Base-by-base conservation (phyloP, 805 yeast genomes). In the Candida sakaeoensis region DNA sequence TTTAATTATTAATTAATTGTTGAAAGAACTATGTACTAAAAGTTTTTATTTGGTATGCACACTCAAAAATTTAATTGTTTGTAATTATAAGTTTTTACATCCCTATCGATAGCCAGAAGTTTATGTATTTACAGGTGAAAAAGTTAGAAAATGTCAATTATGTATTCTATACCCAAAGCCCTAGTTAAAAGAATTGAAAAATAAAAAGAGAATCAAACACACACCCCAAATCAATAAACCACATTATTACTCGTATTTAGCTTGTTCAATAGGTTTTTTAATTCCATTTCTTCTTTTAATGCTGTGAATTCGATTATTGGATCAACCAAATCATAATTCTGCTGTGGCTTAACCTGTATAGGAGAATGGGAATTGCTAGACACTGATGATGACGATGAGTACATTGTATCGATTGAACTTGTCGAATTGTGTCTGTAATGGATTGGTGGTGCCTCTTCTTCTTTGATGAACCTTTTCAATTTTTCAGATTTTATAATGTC, bases 281-380 rank as follows among this genome's bases (percentile, higher is more conserved):
- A 57, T 42, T 59, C 58, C 26, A 51, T 49, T 42, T 63, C 67
- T 46, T 63, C 70, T 22, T 58, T 59, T 30, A 54, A 47, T 8
- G 70, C 70, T 10, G 68, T 49, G 33, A 60, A 45, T 45, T 63
- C 70, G 29, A 63, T 61, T 8, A 53, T 41, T 13, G 70, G 70
- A 44, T 63, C 66, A 27, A 63, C 52, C 32, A 45, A 43, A 19
- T 46, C 30, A 9, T 34, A 25, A 26, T 24, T 25, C 14, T 38
- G 39, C 19, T 36, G 28, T 35, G 28, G 41, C n/a, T 30, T 16
- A 15, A n/a, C 22, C 13, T 29, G 37, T 28, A 31, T 7, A 14
- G 42, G 36, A 3, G 39, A 14, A 8, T 37, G 36, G 2, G 39
- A 14, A 8, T 37, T 24, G 15, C 13, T 22, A 13, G 36, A 19